Evolutionary conservation across 495 filamentous ascomycete genomes (phyloP).

Genomic region (Hapsidospora chrysogenum): DNA sequence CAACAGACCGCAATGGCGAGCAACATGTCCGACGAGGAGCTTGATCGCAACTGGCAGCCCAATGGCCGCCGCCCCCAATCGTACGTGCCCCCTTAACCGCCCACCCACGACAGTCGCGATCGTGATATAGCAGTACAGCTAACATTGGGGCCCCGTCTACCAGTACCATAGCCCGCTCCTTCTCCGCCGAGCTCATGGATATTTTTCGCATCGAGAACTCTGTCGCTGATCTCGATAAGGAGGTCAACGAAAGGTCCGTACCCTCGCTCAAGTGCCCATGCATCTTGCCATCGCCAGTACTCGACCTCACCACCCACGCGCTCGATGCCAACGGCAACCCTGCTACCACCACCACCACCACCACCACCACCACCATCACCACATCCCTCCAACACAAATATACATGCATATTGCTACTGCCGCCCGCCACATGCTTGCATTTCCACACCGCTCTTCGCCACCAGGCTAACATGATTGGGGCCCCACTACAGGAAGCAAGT

Average conservation of each 20-base stretch:
- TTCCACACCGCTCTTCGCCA: no score
- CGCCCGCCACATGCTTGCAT: no score
- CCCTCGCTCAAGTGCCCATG: no score
- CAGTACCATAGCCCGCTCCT: constrained; percentile 77
- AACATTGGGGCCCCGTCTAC: not conserved
- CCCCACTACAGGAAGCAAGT: constrained; percentile 39
- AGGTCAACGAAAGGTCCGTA: constrained; percentile 72
- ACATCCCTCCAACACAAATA: not conserved
- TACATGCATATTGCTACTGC: not conserved
- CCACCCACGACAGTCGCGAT: not conserved
- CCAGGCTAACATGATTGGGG: constrained; percentile 2
- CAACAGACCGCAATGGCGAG: no score
- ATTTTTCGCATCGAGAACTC: constrained; percentile 74
- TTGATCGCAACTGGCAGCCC: constrained; percentile 62
- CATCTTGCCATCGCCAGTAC: no score
- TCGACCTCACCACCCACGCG: no score
- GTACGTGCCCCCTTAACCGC: constrained; percentile 34
- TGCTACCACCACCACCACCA: not conserved
- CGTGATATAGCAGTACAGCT: not conserved
- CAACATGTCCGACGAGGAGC: constrained; percentile 47
- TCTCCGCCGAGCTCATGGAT: constrained; percentile 73
- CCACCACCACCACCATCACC: no score
- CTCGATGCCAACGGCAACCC: no score
- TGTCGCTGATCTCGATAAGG: constrained; percentile 57
- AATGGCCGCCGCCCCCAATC: constrained; percentile 61